Evolutionary conservation across 176 grass and related monocot genomes (phyloP).

Genomic region (Oryza officinalis): DNA sequence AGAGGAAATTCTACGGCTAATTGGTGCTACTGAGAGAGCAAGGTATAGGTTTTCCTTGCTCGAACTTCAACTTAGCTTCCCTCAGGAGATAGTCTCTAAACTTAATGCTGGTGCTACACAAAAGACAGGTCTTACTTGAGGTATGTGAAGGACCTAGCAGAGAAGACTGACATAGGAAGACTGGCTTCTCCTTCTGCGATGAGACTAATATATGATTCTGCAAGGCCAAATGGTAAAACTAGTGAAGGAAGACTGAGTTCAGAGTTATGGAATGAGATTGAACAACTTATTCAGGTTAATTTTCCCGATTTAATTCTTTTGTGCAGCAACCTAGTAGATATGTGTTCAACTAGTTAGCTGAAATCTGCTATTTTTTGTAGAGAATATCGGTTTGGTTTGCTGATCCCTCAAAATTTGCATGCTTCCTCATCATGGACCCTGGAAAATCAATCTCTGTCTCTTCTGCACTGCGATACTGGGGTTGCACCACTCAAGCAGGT

Average conservation of each 20-base stretch:
- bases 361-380: conserved; percentile 47
- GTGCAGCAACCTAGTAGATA: background rate
- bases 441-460: conserved; percentile 48
- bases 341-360: background rate
- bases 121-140: conserved; percentile 86
- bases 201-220: conserved; percentile 79
- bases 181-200: conserved; percentile 78
- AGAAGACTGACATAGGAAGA: conserved; percentile 96
- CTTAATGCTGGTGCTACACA: conserved; percentile 22
- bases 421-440: conserved; percentile 81
- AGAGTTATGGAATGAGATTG: conserved; percentile 87
- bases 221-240: conserved; percentile 57
- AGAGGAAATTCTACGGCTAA: conserved; percentile 70
- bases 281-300: conserved; percentile 68
- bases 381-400: conserved; percentile 57
- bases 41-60: conserved; percentile 50
- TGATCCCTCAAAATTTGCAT: conserved; percentile 74
- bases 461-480: conserved; percentile 85
- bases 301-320: background rate
- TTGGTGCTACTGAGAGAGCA: conserved; percentile 77
- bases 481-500: conserved; percentile 92
- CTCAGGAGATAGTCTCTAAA: background rate
- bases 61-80: conserved; percentile 11
- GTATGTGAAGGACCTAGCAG: conserved; percentile 66
- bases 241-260: conserved; percentile 69